Conservation (phyloP, 2,329 filamentous ascomycete species). For the Chalaropsis thielavioides region DNA sequence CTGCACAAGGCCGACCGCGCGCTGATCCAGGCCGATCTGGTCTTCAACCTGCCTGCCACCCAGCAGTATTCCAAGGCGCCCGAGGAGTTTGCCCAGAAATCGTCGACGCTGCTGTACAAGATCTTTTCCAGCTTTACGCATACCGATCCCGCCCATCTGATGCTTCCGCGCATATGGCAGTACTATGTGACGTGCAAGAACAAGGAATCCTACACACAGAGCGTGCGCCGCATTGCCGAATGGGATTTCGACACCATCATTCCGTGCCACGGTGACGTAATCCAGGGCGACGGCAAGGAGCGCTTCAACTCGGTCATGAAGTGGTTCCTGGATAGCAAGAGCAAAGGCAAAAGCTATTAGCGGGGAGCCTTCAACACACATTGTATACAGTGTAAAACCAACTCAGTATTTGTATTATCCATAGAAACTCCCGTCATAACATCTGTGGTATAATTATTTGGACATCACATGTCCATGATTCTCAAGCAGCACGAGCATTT, state of each 20-base stretch:
- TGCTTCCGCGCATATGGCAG: slow-evolving; percentile 60
- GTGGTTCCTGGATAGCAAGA: slow-evolving; percentile 51
- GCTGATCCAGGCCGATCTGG: slow-evolving; percentile 74
- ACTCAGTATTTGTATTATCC: neutral
- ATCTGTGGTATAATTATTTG: neutral
- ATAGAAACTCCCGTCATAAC: neutral
- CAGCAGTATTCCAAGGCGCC: slow-evolving; percentile 63
- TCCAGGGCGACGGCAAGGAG: slow-evolving; percentile 59
- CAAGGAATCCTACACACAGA: slow-evolving; percentile 53
- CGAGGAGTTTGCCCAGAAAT: neutral
- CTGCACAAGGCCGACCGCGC: slow-evolving; percentile 64
- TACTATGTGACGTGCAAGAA: slow-evolving; percentile 48
- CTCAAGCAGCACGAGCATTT: neutral
- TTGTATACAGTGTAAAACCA: neutral
- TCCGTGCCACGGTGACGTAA: slow-evolving; percentile 84
- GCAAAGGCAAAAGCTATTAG: neutral
- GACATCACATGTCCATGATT: neutral
- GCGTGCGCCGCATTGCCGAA: slow-evolving; percentile 49
- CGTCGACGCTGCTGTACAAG: slow-evolving; percentile 26
- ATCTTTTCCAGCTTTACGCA: slow-evolving; percentile 41
- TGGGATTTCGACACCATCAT: slow-evolving; percentile 84
- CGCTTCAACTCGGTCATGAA: slow-evolving; percentile 64
- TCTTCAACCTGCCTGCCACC: slow-evolving; percentile 78
- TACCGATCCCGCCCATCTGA: slow-evolving; percentile 33
- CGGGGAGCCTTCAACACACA: neutral